A percentile compares a stretch with the other conserved stretches of the same genome.
These are phyloP conservation scores for Chlorella sorokiniana DNA, from an alignment of 139 green algal species.

Conservation along the genomic window DNA sequence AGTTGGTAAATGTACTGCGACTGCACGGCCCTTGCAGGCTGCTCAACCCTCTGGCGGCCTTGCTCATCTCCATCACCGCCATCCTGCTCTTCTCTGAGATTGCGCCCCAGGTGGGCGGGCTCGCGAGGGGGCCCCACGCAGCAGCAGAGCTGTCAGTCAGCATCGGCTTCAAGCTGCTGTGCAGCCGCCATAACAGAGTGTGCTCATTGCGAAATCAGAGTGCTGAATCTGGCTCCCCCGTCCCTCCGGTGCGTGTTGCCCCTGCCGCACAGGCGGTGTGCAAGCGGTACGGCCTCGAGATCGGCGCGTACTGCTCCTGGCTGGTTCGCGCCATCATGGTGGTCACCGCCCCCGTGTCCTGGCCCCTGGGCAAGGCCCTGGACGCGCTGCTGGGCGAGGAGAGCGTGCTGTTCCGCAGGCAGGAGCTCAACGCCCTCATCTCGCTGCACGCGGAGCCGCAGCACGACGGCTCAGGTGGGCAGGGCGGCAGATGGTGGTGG, in stretches of 20 bases:
- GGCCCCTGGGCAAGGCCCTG: constrained; percentile 54
- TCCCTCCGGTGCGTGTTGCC: no score
- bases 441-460: constrained; percentile 41
- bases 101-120: constrained; percentile 45
- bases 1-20: not conserved
- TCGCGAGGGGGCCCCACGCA: no score
- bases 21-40: constrained; percentile 37
- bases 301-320: constrained; percentile 47
- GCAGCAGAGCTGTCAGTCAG: no score
- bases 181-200: no score
- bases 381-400: constrained; percentile 63
- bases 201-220: no score
- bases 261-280: constrained; percentile 49
- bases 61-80: constrained; percentile 63
- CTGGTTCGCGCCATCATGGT: constrained; percentile 49
- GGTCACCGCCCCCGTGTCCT: constrained; percentile 45
- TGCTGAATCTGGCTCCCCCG: no score
- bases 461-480: constrained; percentile 27
- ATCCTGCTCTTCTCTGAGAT: constrained; percentile 92
- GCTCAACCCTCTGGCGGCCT: constrained; percentile 68
- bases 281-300: constrained; percentile 50
- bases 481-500: not conserved
- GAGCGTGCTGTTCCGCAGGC: constrained; percentile 46
- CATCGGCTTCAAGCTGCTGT: no score
- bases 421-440: constrained; percentile 54